A percentile compares a stretch with the other conserved stretches of the same genome.
Conservation (phyloP, 2,329 filamentous ascomycete species). For the Fusarium albidum region DNA sequence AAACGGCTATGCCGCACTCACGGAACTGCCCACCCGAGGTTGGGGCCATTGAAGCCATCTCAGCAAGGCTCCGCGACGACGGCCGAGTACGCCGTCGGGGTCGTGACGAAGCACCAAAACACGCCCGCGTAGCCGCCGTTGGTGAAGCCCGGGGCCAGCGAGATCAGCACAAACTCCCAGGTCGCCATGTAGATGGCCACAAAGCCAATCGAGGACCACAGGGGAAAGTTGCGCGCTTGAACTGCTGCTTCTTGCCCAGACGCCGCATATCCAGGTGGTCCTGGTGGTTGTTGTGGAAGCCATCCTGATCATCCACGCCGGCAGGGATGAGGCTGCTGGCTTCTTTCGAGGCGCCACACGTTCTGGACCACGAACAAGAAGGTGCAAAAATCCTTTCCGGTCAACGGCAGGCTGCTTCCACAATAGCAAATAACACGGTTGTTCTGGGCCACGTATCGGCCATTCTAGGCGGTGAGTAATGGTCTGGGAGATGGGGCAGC, state of each 20-base stretch:
- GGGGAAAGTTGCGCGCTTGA: slow-evolving; percentile 21
- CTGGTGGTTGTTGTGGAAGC: slow-evolving; percentile 20
- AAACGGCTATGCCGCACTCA: background rate
- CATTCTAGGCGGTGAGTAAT: no score
- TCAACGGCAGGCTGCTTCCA: no score
- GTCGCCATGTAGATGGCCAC: slow-evolving; percentile 29
- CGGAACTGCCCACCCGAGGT: slow-evolving; percentile 22
- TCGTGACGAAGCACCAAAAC: slow-evolving; percentile 26
- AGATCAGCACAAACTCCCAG: slow-evolving; percentile 27
- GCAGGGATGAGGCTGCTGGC: background rate
- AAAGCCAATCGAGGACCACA: slow-evolving; percentile 27
- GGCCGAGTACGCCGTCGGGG: slow-evolving; percentile 8
- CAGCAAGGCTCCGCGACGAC: slow-evolving; percentile 22
- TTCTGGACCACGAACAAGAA: no score
- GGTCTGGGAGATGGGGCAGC: no score
- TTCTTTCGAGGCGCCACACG: background rate
- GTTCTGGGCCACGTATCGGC: no score
- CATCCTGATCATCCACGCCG: slow-evolving; percentile 15
- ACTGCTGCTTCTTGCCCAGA: slow-evolving; percentile 25
- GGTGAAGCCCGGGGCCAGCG: slow-evolving; percentile 17
- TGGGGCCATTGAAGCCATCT: slow-evolving; percentile 29
- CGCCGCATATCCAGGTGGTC: slow-evolving; percentile 27
- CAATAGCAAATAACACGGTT: no score
- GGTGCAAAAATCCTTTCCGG: no score
- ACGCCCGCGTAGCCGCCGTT: slow-evolving; percentile 25